Base-by-base conservation (phyloP, 2,329 filamentous ascomycete genomes). In the Thermoascus crustaceus region DNA sequence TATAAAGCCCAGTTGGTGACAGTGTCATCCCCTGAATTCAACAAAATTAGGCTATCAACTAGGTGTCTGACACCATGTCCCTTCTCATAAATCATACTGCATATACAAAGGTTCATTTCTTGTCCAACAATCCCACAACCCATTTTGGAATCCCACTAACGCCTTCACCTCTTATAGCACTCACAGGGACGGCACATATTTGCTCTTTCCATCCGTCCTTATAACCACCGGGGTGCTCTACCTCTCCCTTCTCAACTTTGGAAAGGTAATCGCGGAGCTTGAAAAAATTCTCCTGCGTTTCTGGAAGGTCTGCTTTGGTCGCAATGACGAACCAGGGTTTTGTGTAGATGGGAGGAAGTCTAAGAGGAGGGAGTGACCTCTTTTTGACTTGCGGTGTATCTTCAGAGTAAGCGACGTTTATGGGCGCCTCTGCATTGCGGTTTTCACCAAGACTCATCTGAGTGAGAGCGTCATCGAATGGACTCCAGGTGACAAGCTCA, bases 251-350 rank as follows among this genome's bases (percentile, higher is more conserved):
- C 34, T 75, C 75, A 16, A 96, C 72, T 3, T 65, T 66, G 4
- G 73, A 68, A 3, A 98, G 63, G 59, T 95, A 94, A 6, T 64
- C 62, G 46, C 78, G 78, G 47, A 98, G 65, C 34, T 66, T 61
- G 22, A 60, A 62, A 57, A 85, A 98, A 54, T 91, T 93, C 16
- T 78, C 73, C 57, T 87, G 75, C 2, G 91, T 94, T 3, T 73
- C 74, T 3, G 80, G 76, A 36, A 94, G 58, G 57, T 96, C 89
- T 1, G 85, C 88, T 63, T 96, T 96, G 13, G 88, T 95, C 1
- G 85, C 89, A 27, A 95, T 79, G 4, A 95, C 88, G 52, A 94
- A 91, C 91, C 91, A 98, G 1, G 91, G 88, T 65, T 98, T 98
- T 21, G 76, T 76, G n/a, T 84, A 83, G 46, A 96, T 93, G 25